Base-by-base conservation (phyloP, 179 eudicot species). In the Camellia oleifera region DNA sequence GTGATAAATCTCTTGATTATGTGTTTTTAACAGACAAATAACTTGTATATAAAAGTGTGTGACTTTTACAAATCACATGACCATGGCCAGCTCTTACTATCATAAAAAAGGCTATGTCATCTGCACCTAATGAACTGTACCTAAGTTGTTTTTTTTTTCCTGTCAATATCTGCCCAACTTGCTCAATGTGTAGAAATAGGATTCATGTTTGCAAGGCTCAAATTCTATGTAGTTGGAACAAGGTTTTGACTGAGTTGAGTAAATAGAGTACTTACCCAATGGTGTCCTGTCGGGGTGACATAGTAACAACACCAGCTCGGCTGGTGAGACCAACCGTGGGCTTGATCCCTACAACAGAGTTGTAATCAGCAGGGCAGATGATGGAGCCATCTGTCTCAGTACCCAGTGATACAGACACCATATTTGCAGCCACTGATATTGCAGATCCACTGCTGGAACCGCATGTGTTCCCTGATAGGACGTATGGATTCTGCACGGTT, bases 1-100 rank as follows among this genome's bases (percentile, higher is more conserved):
- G 52, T 48, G 52, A 7, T 48, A 48, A 48, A 48, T 48, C 52
- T 48, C 52, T 48, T 48, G 52, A 48, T 7, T 48, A 7, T 48
- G 52, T 48, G 5, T 48, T 4, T 7, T 48, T 4, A 48, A 48
- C 32, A 26, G 32, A 26, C 32, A 26, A 26, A 26, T 26, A 26
- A 26, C 32, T 26, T 26, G 32, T 26, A 26, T 26, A 26, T 26
- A 26, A 26, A 26, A 7, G 52, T 48, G 52, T 48, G 52, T 92
- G 20, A 91, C 92, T 82, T 93, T 94, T 2, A 48, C 52, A 48
- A 48, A 4, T 48, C 52, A 32, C 23, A 40, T 26, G 32, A 26
- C 32, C 32, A 26, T 26, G 32, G 32, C 32, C 32, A 26, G 32
- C 1, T 26, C 32, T 26, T 26, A 26, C 32, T 26, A 26, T 26